Evolutionary conservation across 305 asterid genomes (phyloP), one percentile per base, ranked within the genome.

Genomic region (Ilex paraguariensis): DNA sequence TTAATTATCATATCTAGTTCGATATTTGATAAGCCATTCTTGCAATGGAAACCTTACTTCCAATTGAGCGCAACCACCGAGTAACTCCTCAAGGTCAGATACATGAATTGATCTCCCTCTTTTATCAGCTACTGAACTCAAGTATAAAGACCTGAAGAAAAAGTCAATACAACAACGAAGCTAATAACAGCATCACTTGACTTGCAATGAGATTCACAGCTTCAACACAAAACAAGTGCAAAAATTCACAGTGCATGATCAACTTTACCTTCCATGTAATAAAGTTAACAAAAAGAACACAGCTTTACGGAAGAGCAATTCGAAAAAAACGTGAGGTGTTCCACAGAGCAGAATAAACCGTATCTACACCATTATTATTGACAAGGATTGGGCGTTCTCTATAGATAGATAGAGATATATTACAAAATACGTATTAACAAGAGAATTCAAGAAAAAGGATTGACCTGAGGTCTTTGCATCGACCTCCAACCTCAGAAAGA

Each of bases 61-160:
- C 91, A 90, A 81, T 54, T 79, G 91, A 66, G 84, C 65, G 84
- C 98, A 93, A 79, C 98, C 95, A 62, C 66, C 75, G 77, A 90
- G 93, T 83, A 93, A 79, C 58, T 82, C 95, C 84, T 90, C 92
- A 40, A 93, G 87, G 77, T 93, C 94, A 71, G 85, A 54, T 61
- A 83, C 96, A 74, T 85, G 95, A 70, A 85, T 68, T 52, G 94
- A 74, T 73, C 90, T 79, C 62, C 96, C 95, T 76, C 88, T 75
- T 77, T 81, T 93, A 78, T 86, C 95, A 7, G 97, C 96, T 59
- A 90, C 83, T 12, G 95, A 85, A 79, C 94, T 87, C 88, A 92
- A 81, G 78, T 87, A 84, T 77, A 92, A 82, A 77, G 73, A 79
- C 93, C 96, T 92, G 93, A 70, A 77, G 71, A 71, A 60, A 78